A percentile compares a stretch with the other conserved stretches of the same genome.
These are phyloP conservation scores for Didymella segeticola DNA, from an alignment of 2,329 filamentous ascomycete genomes.

Conservation along the genomic window DNA sequence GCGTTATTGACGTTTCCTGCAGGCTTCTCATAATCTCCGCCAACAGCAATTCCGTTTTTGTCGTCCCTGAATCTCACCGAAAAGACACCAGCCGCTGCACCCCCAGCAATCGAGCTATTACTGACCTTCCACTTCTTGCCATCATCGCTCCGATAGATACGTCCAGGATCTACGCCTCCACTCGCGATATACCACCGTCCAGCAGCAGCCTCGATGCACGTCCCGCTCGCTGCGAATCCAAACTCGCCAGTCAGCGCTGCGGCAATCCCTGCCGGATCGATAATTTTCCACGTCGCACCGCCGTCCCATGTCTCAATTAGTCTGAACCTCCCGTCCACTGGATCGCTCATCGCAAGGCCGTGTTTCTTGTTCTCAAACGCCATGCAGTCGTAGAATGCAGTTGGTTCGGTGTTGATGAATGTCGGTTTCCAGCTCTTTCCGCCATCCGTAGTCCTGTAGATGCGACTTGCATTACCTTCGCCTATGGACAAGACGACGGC, in stretches of 20 bases:
- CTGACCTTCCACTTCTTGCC: conserved; percentile 28
- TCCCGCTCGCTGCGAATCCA: conserved; percentile 37
- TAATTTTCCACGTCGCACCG: conserved; percentile 29
- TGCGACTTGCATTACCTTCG: conserved; percentile 30
- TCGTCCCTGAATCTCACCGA: conserved; percentile 36
- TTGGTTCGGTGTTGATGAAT: conserved; percentile 32
- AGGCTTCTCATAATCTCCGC: conserved; percentile 36
- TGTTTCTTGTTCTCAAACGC: conserved; percentile 33
- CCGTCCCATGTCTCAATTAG: conserved; percentile 37
- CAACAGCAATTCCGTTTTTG: conserved; percentile 34
- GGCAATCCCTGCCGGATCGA: conserved; percentile 24
- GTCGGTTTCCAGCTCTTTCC: conserved; percentile 31
- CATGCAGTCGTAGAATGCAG: conserved; percentile 41
- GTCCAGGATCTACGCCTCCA: conserved; percentile 35
- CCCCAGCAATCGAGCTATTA: conserved; percentile 30
- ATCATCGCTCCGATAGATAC: conserved; percentile 29
- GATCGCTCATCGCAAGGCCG: conserved; percentile 39
- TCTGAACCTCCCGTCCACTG: conserved; percentile 37
- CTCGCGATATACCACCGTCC: conserved; percentile 39
- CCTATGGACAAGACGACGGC: conserved; percentile 37
- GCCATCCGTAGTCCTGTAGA: conserved; percentile 32
- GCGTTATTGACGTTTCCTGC: conserved; percentile 25
- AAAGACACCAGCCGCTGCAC: conserved; percentile 38
- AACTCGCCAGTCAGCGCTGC: conserved; percentile 30
- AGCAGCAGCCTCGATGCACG: conserved; percentile 36